Evolutionary conservation across 1,284 basidiomycete species (phyloP).

Genomic region (Malassezia restricta): DNA sequence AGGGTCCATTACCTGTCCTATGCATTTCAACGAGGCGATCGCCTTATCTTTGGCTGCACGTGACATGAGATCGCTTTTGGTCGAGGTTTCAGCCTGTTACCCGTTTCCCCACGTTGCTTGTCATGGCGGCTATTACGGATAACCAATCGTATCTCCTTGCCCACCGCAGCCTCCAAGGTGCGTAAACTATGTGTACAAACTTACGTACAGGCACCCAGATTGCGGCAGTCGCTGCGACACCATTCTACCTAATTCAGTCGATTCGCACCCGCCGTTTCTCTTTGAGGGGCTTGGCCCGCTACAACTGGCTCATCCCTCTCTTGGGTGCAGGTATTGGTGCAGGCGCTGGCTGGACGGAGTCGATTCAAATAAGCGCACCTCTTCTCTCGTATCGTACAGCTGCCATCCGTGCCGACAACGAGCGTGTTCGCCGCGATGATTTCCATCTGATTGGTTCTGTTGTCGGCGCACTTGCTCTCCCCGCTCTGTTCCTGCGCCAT

Average conservation of each 20-base stretch:
- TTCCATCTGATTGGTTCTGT: slow-evolving; percentile 36
- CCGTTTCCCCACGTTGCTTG: slow-evolving; percentile 4
- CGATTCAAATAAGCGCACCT: slow-evolving; percentile 17
- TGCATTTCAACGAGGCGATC: too few relatives aligned
- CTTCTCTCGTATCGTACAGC: slow-evolving; percentile 14
- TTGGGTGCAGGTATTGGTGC: slow-evolving; percentile 20
- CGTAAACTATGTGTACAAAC: not conserved
- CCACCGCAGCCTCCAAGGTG: slow-evolving; percentile 11
- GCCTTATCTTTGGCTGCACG: not conserved
- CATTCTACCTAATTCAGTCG: slow-evolving; percentile 25
- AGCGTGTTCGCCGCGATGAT: slow-evolving; percentile 29
- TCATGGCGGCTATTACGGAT: slow-evolving; percentile 3
- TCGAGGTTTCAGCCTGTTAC: not conserved
- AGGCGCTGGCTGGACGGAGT: slow-evolving; percentile 20
- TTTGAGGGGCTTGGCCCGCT: slow-evolving; percentile 22
- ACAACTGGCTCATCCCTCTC: slow-evolving; percentile 29
- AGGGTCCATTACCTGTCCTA: too few relatives aligned
- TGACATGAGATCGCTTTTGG: not conserved
- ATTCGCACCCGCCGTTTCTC: slow-evolving; percentile 24
- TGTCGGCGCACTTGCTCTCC: slow-evolving; percentile 30
- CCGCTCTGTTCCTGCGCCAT: slow-evolving; percentile 31
- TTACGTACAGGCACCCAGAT: slow-evolving; percentile 20
- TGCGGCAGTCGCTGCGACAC: slow-evolving; percentile 32
- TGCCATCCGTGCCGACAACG: slow-evolving; percentile 15
- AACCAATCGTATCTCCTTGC: slow-evolving; percentile 13